phyloP scores from a whole-genome alignment of 805 yeast genomes.

The Spathaspora boniae region DNA sequence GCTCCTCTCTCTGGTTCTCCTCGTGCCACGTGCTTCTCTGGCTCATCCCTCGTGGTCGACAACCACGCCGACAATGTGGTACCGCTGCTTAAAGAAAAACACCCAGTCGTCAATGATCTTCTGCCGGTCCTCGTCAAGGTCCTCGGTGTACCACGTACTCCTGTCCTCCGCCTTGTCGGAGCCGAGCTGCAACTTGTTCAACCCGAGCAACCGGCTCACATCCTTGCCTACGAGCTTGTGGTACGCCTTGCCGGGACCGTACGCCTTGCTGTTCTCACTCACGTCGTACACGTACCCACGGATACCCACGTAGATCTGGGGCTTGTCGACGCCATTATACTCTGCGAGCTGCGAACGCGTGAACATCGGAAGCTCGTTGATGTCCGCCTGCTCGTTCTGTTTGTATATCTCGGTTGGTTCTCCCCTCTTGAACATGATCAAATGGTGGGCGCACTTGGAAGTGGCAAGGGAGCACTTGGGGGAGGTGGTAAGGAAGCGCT shows the following conservation, averaged over 20 bases:
- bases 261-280: constrained; percentile 56
- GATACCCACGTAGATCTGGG: constrained; percentile 64
- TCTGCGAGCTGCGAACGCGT: constrained; percentile 30
- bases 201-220: constrained; percentile 72
- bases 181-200: constrained; percentile 41
- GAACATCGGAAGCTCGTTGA: constrained; percentile 27
- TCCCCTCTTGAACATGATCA: too few species aligned
- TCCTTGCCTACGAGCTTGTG: constrained; percentile 73
- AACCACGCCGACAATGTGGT: constrained; percentile 34
- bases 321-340: constrained; percentile 29
- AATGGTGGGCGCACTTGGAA: too few species aligned
- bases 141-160: constrained; percentile 46
- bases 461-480: too few species aligned
- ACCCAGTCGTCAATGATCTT: constrained; percentile 73
- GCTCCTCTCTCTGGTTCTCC: background rate
- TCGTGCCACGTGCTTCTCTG: too few species aligned
- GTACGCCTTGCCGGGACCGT: constrained; percentile 77
- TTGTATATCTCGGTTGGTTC: constrained; percentile 22
- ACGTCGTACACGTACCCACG: constrained; percentile 81
- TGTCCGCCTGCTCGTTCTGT: constrained; percentile 29
- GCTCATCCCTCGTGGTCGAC: constrained; percentile 29
- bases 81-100: constrained; percentile 51
- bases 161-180: constrained; percentile 6
- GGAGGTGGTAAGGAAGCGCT: too few species aligned
- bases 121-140: constrained; percentile 56